These are phyloP conservation scores for Komagataella phaffii DNA, from an alignment of 805 yeast species.

Conservation along the genomic window DNA sequence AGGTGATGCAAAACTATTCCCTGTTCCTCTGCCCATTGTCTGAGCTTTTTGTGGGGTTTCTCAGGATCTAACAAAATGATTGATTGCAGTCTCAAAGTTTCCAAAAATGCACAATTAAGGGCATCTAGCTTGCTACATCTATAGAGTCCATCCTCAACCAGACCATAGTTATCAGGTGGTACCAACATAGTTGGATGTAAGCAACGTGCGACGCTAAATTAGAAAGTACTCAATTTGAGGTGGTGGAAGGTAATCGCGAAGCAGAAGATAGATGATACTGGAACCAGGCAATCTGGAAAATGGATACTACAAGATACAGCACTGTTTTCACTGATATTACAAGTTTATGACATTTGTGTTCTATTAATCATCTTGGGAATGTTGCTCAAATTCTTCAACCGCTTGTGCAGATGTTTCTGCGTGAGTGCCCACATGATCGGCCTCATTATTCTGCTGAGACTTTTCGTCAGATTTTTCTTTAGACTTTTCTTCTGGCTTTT, in stretches of 20 bases:
- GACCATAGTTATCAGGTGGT: slow-evolving; percentile 87
- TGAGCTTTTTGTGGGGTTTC: slow-evolving; percentile 62
- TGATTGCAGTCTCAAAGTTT: slow-evolving; percentile 55
- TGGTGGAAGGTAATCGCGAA: not conserved
- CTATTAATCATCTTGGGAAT: not conserved
- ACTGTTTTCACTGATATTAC: not conserved
- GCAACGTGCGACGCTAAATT: not conserved
- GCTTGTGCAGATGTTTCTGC: not conserved
- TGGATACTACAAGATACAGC: not conserved
- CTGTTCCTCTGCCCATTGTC: slow-evolving; percentile 47
- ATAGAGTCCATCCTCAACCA: slow-evolving; percentile 79
- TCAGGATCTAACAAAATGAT: slow-evolving; percentile 75
- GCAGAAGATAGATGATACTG: not conserved
- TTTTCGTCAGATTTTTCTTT: not conserved
- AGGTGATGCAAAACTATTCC: slow-evolving; percentile 36
- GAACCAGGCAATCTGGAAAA: too few relatives aligned
- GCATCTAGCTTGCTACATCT: slow-evolving; percentile 72
- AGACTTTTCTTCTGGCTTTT: not conserved
- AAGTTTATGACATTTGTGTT: not conserved
- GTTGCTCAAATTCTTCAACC: not conserved
- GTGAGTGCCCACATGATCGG: not conserved
- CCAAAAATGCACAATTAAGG: slow-evolving; percentile 64
- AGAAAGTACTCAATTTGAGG: not conserved
- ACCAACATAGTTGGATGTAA: slow-evolving; percentile 45
- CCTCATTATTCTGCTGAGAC: not conserved